Conservation (phyloP, 2,329 filamentous ascomycete genomes). For the Apiospora saccharicola region DNA sequence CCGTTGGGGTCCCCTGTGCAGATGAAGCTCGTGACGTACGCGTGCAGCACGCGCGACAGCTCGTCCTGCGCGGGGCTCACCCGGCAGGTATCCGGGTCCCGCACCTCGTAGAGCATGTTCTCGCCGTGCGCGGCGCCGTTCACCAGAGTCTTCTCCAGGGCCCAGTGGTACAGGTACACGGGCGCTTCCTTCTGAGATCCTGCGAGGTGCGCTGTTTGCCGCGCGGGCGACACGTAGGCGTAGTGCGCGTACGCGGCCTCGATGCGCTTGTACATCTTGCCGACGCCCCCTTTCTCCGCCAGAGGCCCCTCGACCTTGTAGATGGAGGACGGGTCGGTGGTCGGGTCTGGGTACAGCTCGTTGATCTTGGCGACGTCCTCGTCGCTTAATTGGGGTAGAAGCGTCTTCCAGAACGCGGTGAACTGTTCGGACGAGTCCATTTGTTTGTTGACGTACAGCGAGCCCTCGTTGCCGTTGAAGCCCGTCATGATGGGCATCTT, state of each 20-base stretch:
- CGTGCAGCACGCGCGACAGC: constrained; percentile 51
- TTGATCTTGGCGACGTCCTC: constrained; percentile 46
- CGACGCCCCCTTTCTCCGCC: constrained; percentile 48
- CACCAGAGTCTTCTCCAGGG: constrained; percentile 50
- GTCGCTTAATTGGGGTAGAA: constrained; percentile 48
- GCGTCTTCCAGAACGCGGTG: constrained; percentile 45
- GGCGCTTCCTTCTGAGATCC: constrained; percentile 43
- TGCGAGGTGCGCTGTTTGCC: constrained; percentile 56
- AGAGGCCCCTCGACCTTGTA: constrained; percentile 37
- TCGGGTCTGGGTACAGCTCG: constrained; percentile 50
- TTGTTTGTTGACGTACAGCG: constrained; percentile 49
- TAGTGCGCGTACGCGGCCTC: constrained; percentile 63
- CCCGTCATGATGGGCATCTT: constrained; percentile 50
- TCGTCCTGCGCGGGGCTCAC: constrained; percentile 50
- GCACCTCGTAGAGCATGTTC: constrained; percentile 56
- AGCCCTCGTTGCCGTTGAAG: constrained; percentile 52
- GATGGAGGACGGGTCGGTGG: constrained; percentile 38
- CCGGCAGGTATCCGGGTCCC: constrained; percentile 43
- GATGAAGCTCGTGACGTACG: constrained; percentile 58
- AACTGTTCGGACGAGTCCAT: constrained; percentile 45
- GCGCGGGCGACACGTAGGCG: constrained; percentile 59
- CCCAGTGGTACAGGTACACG: constrained; percentile 63
- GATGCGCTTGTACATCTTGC: constrained; percentile 60
- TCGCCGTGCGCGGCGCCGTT: constrained; percentile 57
- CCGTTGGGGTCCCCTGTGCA: constrained; percentile 53